Base-by-base conservation (phyloP, 2,329 filamentous ascomycete species). In the Xylaria arbuscula region DNA sequence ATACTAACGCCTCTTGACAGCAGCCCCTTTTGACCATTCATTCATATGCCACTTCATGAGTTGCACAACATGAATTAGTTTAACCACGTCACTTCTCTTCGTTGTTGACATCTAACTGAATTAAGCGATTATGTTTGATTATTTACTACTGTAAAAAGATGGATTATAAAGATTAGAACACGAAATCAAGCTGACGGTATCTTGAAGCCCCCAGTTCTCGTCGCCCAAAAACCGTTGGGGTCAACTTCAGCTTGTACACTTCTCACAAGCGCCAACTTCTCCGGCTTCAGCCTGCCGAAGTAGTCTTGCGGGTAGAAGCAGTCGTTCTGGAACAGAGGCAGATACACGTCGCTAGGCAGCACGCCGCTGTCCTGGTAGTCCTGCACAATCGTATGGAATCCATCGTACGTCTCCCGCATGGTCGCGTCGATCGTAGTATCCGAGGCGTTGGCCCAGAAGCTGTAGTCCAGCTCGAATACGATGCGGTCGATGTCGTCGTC, bases 261-360 rank as follows among this genome's bases (percentile, higher is more conserved):
- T 51, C 74, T 72, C 7, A 80, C 82, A 28, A 83, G 72, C 57
- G 76, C 72, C 63, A 76, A 60, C 66, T 72, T 80, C 72, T 77
- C 78, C 0, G 78, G 76, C 69, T 74, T 77, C 71, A 84, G 62
- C 48, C 82, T 72, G 1, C 78, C 80, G 54, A 78, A 83, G 72
- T 82, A 83, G 62, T 84, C 82, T 73, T 84, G 79, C 22, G 77
- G 68, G 62, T 78, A 80, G 70, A 80, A 83, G 10, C 76, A 79
- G 59, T 84, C 81, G 70, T 84, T 84, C 78, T 81, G 79, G 72
- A 83, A 83, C 10, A 84, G 70, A 13, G 82, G 82, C 59, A 81
- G 73, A 66, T 81, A 82, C 1, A 73, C 78, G 32, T 79, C 74
- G 5, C 70, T 66, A 17, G 78, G 74, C 53, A 83, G 67, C 34